Percentiles rank a stretch among this genome's conserved stretches.
phyloP scores from a whole-genome alignment of 1,284 basidiomycete species.

The Fomitopsis pinicola region DNA sequence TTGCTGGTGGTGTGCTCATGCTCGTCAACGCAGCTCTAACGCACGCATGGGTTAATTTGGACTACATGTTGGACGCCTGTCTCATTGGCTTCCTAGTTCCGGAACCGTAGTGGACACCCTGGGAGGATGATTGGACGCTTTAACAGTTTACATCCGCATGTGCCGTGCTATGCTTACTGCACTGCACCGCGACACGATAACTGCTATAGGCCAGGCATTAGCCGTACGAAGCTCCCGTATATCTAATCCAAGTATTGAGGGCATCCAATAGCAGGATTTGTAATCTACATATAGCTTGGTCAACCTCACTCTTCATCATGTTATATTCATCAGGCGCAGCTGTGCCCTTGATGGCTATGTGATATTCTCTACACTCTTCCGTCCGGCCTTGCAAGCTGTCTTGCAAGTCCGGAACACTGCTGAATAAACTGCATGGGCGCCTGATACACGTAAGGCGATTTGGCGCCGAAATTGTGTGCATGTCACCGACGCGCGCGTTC shows the following conservation, averaged over 20 bases:
- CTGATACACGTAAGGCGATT: neutral
- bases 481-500: neutral
- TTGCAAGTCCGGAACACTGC: neutral
- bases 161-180: neutral
- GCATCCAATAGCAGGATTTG: neutral
- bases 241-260: neutral
- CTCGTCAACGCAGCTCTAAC: conserved; percentile 24
- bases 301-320: too few relatives aligned
- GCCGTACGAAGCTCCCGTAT: neutral
- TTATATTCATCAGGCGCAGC: too few relatives aligned
- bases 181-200: neutral
- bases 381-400: too few relatives aligned
- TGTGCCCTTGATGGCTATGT: too few relatives aligned
- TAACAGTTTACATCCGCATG: neutral
- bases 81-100: conserved; percentile 85
- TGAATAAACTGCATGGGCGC: neutral
- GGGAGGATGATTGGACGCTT: neutral
- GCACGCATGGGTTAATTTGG: conserved; percentile 91
- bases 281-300: too few relatives aligned
- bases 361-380: too few relatives aligned
- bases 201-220: neutral
- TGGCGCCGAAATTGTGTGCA: neutral
- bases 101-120: conserved; percentile 25
- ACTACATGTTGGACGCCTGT: conserved; percentile 91
- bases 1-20: neutral